Evolutionary conservation across 192 early-diverging fungal species (phyloP).

Genomic region (Coemansia sp.): DNA sequence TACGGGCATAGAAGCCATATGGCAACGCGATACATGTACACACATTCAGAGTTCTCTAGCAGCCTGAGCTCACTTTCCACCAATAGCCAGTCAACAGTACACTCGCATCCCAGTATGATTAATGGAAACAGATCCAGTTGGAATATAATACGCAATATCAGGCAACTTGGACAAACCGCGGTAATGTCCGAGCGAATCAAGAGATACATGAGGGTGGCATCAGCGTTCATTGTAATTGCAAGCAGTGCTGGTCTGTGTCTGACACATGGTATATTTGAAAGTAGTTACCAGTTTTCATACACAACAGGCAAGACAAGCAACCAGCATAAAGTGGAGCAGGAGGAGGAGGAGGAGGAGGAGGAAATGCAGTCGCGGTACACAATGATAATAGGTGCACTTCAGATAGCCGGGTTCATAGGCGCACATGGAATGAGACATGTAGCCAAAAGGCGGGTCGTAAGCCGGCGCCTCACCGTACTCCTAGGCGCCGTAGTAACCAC

Average conservation of each 20-base stretch:
- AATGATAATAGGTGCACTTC: constrained; percentile 20
- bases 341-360: neutral
- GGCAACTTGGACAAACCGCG: neutral
- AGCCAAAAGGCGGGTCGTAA: neutral
- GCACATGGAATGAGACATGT: neutral
- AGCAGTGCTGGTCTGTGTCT: constrained; percentile 20
- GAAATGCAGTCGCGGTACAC: neutral
- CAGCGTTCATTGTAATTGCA: neutral
- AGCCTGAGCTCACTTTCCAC: constrained; percentile 25
- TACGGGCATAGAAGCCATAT: constrained; percentile 10
- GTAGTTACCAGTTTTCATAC: constrained; percentile 11
- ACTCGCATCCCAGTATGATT: neutral
- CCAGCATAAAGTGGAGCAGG: no score
- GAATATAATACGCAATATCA: neutral
- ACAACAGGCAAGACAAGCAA: neutral
- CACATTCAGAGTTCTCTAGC: constrained; percentile 32
- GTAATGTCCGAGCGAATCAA: neutral
- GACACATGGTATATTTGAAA: constrained; percentile 26
- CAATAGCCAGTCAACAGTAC: neutral
- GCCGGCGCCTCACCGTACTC: neutral
- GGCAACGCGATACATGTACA: constrained; percentile 16
- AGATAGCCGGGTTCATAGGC: constrained; percentile 6
- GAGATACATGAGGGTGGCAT: neutral
- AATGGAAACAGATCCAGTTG: neutral
- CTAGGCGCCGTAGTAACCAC: constrained; percentile 8